These are phyloP conservation scores for Kwoniella sp. DNA, from an alignment of 768 basidiomycete species.

Conservation along the genomic window DNA sequence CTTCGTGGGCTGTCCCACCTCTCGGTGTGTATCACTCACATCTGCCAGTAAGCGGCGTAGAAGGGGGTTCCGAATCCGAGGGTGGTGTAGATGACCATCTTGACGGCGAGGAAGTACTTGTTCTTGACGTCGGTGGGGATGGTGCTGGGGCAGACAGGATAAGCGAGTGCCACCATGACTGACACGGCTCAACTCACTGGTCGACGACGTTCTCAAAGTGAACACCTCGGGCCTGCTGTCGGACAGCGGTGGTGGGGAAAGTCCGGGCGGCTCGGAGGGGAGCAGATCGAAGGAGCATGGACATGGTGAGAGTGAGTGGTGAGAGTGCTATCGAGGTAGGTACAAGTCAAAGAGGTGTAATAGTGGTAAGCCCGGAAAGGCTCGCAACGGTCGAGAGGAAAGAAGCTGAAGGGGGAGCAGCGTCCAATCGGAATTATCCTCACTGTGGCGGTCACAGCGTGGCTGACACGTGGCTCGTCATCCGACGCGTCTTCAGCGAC, in stretches of 20 bases:
- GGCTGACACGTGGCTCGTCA: not conserved
- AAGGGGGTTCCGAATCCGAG: constrained; percentile 46
- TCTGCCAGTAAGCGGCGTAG: constrained; percentile 41
- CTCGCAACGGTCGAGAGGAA: not conserved
- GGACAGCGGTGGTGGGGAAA: constrained; percentile 8
- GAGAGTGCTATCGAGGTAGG: not conserved
- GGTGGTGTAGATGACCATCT: constrained; percentile 30
- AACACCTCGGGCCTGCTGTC: constrained; percentile 31
- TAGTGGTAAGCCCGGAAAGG: constrained; percentile 1
- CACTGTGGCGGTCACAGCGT: constrained; percentile 1
- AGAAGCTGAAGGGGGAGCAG: not conserved
- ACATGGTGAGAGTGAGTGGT: constrained; percentile 29
- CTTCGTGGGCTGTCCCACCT: too few relatives aligned
- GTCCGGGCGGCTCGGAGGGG: constrained; percentile 28
- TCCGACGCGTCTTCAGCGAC: not conserved
- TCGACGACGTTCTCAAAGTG: constrained; percentile 49
- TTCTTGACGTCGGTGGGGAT: constrained; percentile 42
- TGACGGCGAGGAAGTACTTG: constrained; percentile 39
- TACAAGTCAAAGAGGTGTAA: not conserved
- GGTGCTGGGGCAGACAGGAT: constrained; percentile 18
- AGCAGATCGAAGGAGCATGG: constrained; percentile 36
- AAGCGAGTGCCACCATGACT: not conserved
- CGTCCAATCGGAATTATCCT: not conserved
- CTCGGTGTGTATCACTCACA: too few relatives aligned
- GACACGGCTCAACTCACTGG: constrained; percentile 29